Evolutionary conservation across 2,329 filamentous ascomycete species (phyloP), one percentile per base, ranked within the genome.

Genomic region (Penicillium sp.): DNA sequence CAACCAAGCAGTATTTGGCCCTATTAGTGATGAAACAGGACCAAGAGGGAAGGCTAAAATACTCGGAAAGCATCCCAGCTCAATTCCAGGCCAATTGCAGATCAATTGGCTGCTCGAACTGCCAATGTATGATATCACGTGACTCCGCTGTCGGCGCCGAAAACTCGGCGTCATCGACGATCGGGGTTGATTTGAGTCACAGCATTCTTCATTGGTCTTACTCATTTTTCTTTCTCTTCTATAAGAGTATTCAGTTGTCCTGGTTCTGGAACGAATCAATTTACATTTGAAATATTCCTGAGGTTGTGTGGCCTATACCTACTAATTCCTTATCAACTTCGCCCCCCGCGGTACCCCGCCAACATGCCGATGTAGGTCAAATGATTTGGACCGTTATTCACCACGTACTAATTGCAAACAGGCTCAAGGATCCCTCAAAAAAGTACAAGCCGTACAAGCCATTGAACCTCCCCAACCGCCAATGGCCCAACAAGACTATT

Each of bases 401-500:
- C 24, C 45, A 43, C 24, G 46, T 42, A 50, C 53, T 67, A 27
- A 60, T 45, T 27, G 14, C 14, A 8, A 41, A 22, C 40, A 78
- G 76, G 77, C 75, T 79, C 56, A 77, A 78, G 56, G 77, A 79
- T 63, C 77, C 77, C 45, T 79, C 76, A 42, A 76, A 70, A 60
- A 79, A 79, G 66, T 79, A 79, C 64, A 75, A 70, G 65, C 70
- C 69, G 41, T 79, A 76, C 58, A 73, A 77, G 65, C 76, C 77
- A 13, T 61, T 77, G 54, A 62, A 80, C 58, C 73, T 82, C 41
- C 75, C 77, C n/a, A 76, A 81, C 62, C 74, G 79, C 58, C 76
- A 79, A 88, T 96, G 92, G 92, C 92, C 92, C 10, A 83, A 83
- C 70, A 92, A 89, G 78, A 85, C 83, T 39, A 83, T 97, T 67